These are phyloP conservation scores for Pyrenophora graminea DNA, from an alignment of 2,329 filamentous ascomycete species.

Conservation along the genomic window DNA sequence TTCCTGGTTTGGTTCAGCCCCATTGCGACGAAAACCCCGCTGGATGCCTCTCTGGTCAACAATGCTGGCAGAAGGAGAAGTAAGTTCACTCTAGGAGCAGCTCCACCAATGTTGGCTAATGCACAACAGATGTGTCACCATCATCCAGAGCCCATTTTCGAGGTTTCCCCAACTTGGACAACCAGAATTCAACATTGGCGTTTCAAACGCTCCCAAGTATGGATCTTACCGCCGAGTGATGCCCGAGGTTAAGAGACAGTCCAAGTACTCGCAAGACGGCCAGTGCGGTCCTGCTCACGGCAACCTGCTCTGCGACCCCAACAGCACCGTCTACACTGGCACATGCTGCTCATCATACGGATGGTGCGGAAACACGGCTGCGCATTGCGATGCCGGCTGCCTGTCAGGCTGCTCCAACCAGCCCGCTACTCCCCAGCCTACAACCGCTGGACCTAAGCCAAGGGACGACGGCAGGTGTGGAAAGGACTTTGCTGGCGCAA, in stretches of 20 bases:
- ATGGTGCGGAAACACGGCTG: constrained; percentile 51
- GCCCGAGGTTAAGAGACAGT: constrained; percentile 33
- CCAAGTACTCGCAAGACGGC: constrained; percentile 46
- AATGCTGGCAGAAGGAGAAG: constrained; percentile 39
- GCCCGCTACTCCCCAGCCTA: constrained; percentile 7
- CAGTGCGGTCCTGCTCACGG: constrained; percentile 47
- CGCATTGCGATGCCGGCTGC: constrained; percentile 47
- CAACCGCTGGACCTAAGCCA: constrained; percentile 10
- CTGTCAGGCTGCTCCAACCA: constrained; percentile 46
- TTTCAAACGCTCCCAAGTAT: not conserved
- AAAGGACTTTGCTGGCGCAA: constrained; percentile 45
- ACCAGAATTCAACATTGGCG: no score
- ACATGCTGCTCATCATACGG: constrained; percentile 52
- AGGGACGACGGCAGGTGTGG: constrained; percentile 49
- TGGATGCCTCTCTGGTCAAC: constrained; percentile 46
- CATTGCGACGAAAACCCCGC: constrained; percentile 44
- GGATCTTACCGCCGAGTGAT: constrained; percentile 26
- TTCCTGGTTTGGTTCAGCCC: constrained; percentile 48
- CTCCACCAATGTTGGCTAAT: no score
- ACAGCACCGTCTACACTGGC: constrained; percentile 52
- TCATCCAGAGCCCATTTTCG: not conserved
- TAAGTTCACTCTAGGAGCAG: no score
- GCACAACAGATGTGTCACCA: no score
- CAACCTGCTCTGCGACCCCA: constrained; percentile 50
- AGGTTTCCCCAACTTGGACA: not conserved